Evolutionary conservation across 2,329 filamentous ascomycete genomes (phyloP), one percentile per base, ranked within the genome.

Genomic region (Salinomyces thailandicus): DNA sequence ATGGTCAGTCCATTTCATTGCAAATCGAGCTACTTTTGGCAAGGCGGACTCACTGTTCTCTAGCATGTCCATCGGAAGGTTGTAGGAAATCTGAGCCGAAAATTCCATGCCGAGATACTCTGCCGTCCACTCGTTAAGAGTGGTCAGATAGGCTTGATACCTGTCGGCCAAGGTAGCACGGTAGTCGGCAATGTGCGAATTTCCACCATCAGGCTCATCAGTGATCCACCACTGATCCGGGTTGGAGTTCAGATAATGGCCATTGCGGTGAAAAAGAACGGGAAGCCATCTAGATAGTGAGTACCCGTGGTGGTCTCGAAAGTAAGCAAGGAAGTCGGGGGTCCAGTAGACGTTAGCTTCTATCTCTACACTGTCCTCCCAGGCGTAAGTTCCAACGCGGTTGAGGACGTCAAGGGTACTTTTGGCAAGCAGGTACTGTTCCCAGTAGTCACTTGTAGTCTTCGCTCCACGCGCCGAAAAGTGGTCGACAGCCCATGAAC

Each of bases 361-460:
- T 13, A 57, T 50, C 29, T 60, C 56, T 40, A 52, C 49, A 31
- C 48, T 53, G 36, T 59, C 57, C 45, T 60, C 57, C 56, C 57
- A 60, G 2, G 47, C 54, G 20, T 58, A 58, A 19, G 56, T 52
- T 7, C 54, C 58, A 11, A 59, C 52, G 22, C 46, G 45, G 14
- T 41, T 39, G 8, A 54, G 31, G 7, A 53, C 33, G 11, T 50
- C 42, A 11, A 33, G 34, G 3, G 43, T 45, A 18, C 41, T 41
- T 18, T 54, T 50, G 13, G 41, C 40, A 6, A 60, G 41, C 5
- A 60, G 35, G 18, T 56, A 42, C 20, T 53, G 18, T 17, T 61
- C 53, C 52, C 57, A 57, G 37, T 58, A 61, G 27, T 54, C 46
- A 8, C 49, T 58, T 8, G 54, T 38, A 1, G 45, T 34, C 31